Conservation (phyloP, 257 asterid genomes). For the Apocynum venetum region DNA sequence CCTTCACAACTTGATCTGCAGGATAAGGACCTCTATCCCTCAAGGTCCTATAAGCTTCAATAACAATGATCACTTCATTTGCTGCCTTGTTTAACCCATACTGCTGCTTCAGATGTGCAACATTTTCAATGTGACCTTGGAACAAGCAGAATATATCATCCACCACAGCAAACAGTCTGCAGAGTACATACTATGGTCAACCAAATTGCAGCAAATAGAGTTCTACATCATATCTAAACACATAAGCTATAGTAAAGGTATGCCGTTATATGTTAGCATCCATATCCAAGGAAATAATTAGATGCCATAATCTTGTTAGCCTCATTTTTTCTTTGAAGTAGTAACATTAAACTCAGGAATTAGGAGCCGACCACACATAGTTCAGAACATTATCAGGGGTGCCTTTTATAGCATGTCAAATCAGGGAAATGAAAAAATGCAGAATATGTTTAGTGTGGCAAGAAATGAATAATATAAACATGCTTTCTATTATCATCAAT, state of each 20-base stretch:
- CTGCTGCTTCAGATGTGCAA: conserved; percentile 90
- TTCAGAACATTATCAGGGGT: neutral
- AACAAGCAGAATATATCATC: conserved; percentile 94
- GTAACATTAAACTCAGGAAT: neutral
- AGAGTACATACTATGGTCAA: neutral
- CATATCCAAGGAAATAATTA: neutral
- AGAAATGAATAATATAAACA: neutral
- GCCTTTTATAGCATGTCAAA: neutral
- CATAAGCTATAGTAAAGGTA: neutral
- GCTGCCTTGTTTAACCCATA: conserved; percentile 87
- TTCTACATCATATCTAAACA: neutral
- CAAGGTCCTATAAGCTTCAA: conserved; percentile 89
- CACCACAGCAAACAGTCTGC: conserved; percentile 74
- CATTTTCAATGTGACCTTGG: conserved; percentile 84
- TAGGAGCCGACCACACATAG: neutral
- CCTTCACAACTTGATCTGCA: conserved; percentile 88
- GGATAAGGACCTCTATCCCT: conserved; percentile 99
- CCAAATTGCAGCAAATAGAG: conserved; percentile 3
- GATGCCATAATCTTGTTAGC: neutral
- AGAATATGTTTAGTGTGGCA: neutral
- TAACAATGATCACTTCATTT: conserved; percentile 77
- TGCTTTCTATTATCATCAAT: neutral
- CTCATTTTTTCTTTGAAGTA: neutral
- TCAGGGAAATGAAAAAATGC: neutral
- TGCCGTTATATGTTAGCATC: neutral